phyloP scores from a whole-genome alignment of 495 filamentous ascomycete genomes.

The Sabuloglossum arenarium region DNA sequence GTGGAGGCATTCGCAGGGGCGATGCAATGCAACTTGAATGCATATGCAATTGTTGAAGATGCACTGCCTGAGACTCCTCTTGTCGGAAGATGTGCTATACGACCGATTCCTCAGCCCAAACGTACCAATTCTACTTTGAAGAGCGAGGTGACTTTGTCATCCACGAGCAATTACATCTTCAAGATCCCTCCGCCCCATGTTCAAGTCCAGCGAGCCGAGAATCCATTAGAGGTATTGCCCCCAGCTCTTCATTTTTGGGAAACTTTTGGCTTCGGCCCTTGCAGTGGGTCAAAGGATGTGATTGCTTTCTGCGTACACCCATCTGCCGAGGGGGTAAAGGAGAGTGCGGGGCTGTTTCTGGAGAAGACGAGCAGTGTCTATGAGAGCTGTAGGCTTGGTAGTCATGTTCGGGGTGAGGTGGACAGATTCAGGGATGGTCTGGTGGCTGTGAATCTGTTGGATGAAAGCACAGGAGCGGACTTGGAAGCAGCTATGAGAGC shows the following conservation, averaged over 20 bases:
- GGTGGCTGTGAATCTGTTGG: conserved; percentile 26
- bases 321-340: conserved; percentile 28
- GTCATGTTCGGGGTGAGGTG: conserved; percentile 34
- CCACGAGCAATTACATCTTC: conserved; percentile 12
- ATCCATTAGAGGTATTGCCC: conserved; percentile 54
- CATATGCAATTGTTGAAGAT: conserved; percentile 4
- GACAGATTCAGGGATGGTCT: conserved; percentile 35
- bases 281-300: conserved; percentile 59
- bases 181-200: conserved; percentile 41
- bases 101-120: background rate
- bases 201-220: conserved; percentile 55
- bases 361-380: conserved; percentile 52
- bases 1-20: conserved; percentile 1
- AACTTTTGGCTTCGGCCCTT: conserved; percentile 60
- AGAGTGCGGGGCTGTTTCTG: conserved; percentile 46
- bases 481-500: conserved; percentile 12
- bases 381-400: conserved; percentile 59
- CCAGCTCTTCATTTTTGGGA: conserved; percentile 80
- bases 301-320: conserved; percentile 66
- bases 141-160: background rate
- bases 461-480: conserved; percentile 7
- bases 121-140: background rate
- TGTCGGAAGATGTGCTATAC: background rate
- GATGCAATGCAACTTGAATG: background rate
- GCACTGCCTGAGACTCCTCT: background rate